Evolutionary conservation across 2,329 filamentous ascomycete species (phyloP).

Genomic region (Niveomyces coronatus): DNA sequence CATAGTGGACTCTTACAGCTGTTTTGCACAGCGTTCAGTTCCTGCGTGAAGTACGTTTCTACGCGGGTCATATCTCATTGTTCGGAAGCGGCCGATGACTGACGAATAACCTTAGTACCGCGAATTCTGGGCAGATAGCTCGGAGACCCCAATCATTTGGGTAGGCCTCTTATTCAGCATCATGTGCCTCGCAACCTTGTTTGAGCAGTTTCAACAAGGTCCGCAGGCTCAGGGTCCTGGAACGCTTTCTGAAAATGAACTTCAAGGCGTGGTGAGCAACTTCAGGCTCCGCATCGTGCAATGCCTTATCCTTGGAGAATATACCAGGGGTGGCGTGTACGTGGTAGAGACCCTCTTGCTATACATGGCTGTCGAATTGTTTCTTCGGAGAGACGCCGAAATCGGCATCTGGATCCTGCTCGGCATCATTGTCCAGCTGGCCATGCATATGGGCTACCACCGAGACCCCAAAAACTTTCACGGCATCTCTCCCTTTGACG

Average conservation of each 20-base stretch:
- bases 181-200: not conserved
- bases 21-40: conserved; percentile 21
- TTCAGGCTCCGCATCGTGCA: conserved; percentile 24
- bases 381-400: conserved; percentile 20
- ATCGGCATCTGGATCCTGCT: conserved; percentile 25
- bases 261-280: no score
- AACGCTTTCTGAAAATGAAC: no score
- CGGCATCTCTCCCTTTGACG: not conserved
- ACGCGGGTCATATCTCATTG: not conserved
- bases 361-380: conserved; percentile 24
- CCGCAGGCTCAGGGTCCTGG: not conserved
- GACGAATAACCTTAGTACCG: not conserved
- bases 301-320: conserved; percentile 27
- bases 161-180: conserved; percentile 4
- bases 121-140: not conserved
- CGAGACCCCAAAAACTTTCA: conserved; percentile 20
- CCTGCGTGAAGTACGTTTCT: conserved; percentile 2
- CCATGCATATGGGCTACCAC: conserved; percentile 33
- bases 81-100: not conserved
- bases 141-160: not conserved
- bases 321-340: conserved; percentile 32
- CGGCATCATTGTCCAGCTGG: conserved; percentile 23
- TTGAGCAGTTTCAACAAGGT: not conserved
- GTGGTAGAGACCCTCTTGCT: conserved; percentile 29
- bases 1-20: conserved; percentile 8